phyloP scores from a whole-genome alignment of 306 rosid genomes.

The Mimosa pudica region DNA sequence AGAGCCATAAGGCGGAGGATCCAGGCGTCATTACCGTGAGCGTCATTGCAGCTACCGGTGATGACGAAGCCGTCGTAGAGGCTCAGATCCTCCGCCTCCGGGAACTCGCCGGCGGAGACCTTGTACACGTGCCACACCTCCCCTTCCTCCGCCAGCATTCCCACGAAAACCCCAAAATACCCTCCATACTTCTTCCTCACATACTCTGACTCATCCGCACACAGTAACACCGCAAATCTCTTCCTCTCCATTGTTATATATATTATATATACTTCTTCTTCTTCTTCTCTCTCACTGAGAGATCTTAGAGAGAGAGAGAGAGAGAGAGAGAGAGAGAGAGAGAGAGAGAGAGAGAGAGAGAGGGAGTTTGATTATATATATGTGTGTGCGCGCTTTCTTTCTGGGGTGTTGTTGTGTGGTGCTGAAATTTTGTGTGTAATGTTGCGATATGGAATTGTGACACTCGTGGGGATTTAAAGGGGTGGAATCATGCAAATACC shows the following conservation, averaged over 20 bases:
- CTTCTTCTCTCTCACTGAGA: constrained; percentile 10
- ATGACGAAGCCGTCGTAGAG: constrained; percentile 72
- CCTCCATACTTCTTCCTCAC: constrained; percentile 76
- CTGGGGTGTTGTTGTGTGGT: no score
- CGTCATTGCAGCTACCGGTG: constrained; percentile 86
- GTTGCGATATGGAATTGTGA: not conserved
- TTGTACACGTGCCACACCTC: constrained; percentile 75
- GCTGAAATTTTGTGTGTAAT: not conserved
- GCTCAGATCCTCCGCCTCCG: constrained; percentile 38
- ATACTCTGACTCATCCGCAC: constrained; percentile 90
- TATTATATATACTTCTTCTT: not conserved
- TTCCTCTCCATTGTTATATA: constrained; percentile 24
- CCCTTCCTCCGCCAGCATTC: constrained; percentile 75
- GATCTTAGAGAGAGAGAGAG: not conserved
- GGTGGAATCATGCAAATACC: constrained; percentile 5
- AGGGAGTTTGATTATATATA: no score
- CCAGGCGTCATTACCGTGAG: constrained; percentile 80
- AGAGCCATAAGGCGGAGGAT: constrained; percentile 58
- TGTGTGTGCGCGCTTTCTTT: no score
- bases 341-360: not conserved
- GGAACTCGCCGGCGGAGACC: constrained; percentile 63
- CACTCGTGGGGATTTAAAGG: constrained; percentile 9
- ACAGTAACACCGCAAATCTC: constrained; percentile 63
- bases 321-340: constrained; percentile 13
- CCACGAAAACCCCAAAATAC: constrained; percentile 66